Base-by-base conservation (phyloP, 805 yeast species). In the Alloascoidea hylecoeti region DNA sequence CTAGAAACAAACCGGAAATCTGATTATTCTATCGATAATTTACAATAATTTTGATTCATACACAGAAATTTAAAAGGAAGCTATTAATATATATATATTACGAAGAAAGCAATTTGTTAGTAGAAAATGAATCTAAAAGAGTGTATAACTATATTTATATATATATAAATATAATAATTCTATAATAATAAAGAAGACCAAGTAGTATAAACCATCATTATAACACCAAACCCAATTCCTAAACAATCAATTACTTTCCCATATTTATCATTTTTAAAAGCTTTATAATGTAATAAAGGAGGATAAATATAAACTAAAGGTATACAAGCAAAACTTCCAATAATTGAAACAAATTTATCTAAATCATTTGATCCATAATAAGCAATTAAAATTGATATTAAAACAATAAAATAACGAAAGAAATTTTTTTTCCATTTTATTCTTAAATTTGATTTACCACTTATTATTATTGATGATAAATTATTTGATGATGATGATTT, bases 231-330 rank as follows among this genome's bases (percentile, higher is more conserved):
- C 1, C 53, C 40, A 28, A 57, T 47, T 5, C 72, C 55, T 1
- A 48, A 35, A 5, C 49, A 42, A 42, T 71, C 72, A 13, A 57
- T 42, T n/a, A 41, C 35, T 41, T 47, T 51, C 23, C 46, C 38
- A 12, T 44, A 44, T 17, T 49, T 45, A 17, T 43, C 45, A 23
- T 53, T 49, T 17, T 45, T 46, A n/a, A 23, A 43, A 0, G 67
- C 64, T 47, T 66, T 72, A 52, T 71, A 63, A 53, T 88, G 95
- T 38, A 89, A 66, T 55, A 89, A 46, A 2, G 98, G 96, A 2
- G 98, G 98, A 54, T 83, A 92, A 28, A 89, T 74, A 61, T 89
- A 92, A 37, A 92, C 94, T 58, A 89, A 68, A 3, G 98, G 98
- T 42, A 89, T 77, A 55, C 98, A 89, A 0, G 97, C 96, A 54